Base-by-base conservation (phyloP, 2,329 filamentous ascomycete genomes). In the Fusarium tanahbumbuense region DNA sequence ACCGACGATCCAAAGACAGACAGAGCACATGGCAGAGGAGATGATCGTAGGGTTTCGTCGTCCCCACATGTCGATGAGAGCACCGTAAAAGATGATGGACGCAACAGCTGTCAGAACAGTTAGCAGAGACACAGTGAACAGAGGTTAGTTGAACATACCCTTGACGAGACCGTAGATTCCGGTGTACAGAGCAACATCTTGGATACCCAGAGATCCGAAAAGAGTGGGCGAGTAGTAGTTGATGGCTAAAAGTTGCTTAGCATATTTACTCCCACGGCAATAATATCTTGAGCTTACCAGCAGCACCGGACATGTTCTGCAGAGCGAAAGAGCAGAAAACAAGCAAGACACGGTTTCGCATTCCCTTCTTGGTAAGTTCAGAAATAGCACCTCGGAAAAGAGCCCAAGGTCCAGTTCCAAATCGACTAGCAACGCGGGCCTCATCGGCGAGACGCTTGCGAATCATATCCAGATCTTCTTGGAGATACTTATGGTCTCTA, bases 1-100 rank as follows among this genome's bases (percentile, higher is more conserved):
- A 1, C 85, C 86, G 5, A 87, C 82, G 49, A 85, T 82, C 79
- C 83, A 86, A 67, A 87, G 81, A 40, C 83, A 85, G 1, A 82
- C 71, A 3, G 82, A 84, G 47, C 84, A 85, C 9, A 81, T 78
- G 15, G 83, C 75, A 1, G 83, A 85, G 1, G 84, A 85, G 73
- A 84, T 78, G 41, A 87, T 83, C 3, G 83, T 81, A 1, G 81
- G 81, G 50, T 76, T 73, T 6, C 81, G 76, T 20, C 81, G 78
- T 32, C 81, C 81, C 75, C 79, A 77, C n/a, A 79, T 62, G 40
- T 83, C 81, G 56, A 83, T 79, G 5, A 83, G 72, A 6, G 76
- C 77, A 6, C 78, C 76, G 59, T 81, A 82, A 68, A 81, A 83
- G 53, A 83, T 77, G 46, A 83, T 77, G 9, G 80, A 81, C 3